These are phyloP conservation scores for Aspergillus hortae DNA, from an alignment of 2,329 filamentous ascomycete species.

Conservation along the genomic window DNA sequence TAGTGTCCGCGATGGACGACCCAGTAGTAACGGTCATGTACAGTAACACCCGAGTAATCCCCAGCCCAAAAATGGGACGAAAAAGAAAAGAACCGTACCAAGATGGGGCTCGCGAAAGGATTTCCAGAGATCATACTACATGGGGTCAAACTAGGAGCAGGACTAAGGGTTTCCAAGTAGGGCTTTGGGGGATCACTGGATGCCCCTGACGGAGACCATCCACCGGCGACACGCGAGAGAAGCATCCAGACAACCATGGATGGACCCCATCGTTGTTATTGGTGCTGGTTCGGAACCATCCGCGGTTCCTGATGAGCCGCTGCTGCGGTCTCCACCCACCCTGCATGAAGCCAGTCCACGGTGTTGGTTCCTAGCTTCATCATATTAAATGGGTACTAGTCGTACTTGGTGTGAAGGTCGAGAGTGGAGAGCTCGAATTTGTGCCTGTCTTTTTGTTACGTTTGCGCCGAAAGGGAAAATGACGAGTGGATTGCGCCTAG, in stretches of 20 bases:
- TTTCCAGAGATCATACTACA: not conserved
- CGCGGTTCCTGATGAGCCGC: slow-evolving; percentile 27
- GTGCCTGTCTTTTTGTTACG: not conserved
- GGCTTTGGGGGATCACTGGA: not conserved
- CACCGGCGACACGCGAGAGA: slow-evolving; percentile 18
- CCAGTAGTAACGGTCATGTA: not conserved
- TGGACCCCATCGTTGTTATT: slow-evolving; percentile 1
- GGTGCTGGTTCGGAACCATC: slow-evolving; percentile 28
- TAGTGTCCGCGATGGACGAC: not conserved
- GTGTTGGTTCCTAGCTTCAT: slow-evolving; percentile 18
- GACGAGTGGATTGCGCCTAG: not conserved
- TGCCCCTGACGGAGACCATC: not conserved
- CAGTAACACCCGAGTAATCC: not conserved
- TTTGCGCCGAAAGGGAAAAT: not conserved
- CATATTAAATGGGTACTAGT: not conserved
- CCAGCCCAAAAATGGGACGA: not conserved
- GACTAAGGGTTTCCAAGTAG: not conserved
- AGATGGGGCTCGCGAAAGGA: not conserved
- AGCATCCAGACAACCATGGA: slow-evolving; percentile 15
- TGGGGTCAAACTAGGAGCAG: not conserved
- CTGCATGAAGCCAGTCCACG: slow-evolving; percentile 22
- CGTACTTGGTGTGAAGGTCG: not conserved
- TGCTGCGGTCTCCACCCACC: slow-evolving; percentile 23
- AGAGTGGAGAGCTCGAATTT: not conserved
- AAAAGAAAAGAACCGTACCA: not conserved